phyloP scores from a whole-genome alignment of 176 grass and related monocot genomes.

The Phyllostachys edulis region DNA sequence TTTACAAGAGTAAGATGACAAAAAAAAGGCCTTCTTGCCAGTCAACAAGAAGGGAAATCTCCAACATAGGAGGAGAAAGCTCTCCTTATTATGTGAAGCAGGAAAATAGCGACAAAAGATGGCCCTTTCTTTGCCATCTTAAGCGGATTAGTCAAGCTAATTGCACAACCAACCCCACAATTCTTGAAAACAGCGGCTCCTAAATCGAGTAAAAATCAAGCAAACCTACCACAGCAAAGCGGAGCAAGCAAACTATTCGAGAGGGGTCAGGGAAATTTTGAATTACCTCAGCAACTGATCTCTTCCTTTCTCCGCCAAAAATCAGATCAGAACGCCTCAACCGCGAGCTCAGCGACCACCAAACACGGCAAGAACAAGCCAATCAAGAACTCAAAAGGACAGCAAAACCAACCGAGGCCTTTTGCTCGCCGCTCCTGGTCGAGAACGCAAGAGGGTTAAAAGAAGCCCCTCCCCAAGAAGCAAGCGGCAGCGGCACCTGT shows the following conservation, averaged over 20 bases:
- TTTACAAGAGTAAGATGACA: background rate
- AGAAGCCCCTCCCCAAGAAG: background rate
- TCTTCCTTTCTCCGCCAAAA: background rate
- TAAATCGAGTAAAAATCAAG: background rate
- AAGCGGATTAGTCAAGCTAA: background rate
- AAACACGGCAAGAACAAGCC: slow-evolving; percentile 10
- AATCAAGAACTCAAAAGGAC: background rate
- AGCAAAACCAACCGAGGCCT: background rate
- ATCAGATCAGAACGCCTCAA: slow-evolving; percentile 1
- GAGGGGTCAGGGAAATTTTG: background rate
- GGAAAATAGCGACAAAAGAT: background rate
- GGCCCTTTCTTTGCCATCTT: background rate
- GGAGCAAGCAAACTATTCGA: background rate
- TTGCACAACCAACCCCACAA: background rate
- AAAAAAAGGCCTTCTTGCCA: background rate
- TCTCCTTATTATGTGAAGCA: background rate
- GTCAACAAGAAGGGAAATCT: background rate
- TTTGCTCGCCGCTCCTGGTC: slow-evolving; percentile 4
- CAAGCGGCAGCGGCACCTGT: slow-evolving; percentile 17
- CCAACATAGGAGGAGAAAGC: background rate
- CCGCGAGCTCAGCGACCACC: background rate
- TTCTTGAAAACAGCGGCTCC: background rate
- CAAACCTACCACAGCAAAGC: background rate
- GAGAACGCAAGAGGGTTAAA: background rate
- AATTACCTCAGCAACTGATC: slow-evolving; percentile 18